Percentiles rank a stretch among this genome's conserved stretches.
These are phyloP conservation scores for Bretschneidera sinensis DNA, from an alignment of 345 rosid species.

Conservation along the genomic window DNA sequence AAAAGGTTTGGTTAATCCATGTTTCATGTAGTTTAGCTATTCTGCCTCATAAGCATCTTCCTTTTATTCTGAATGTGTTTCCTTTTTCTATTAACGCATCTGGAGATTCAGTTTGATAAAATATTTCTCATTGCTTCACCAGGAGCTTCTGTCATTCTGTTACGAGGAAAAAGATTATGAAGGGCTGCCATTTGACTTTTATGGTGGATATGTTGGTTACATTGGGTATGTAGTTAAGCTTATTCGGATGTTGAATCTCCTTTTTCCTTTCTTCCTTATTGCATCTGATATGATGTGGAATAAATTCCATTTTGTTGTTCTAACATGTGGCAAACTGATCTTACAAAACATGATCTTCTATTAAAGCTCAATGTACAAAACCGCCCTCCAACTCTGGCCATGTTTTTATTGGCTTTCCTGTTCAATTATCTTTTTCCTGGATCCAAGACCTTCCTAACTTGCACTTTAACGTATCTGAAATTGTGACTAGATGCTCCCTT, in stretches of 20 bases:
- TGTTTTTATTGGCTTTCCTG: not conserved
- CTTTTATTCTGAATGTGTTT: not conserved
- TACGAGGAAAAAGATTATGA: conserved; percentile 65
- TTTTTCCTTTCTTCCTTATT: not conserved
- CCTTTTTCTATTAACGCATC: not conserved
- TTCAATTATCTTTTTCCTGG: not conserved
- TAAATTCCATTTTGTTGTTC: no score
- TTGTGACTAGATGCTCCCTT: not conserved
- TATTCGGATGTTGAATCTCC: conserved; percentile 12
- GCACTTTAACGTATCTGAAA: not conserved
- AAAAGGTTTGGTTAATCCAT: no score
- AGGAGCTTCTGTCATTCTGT: conserved; percentile 72
- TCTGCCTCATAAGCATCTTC: no score
- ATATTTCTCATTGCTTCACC: conserved; percentile 15
- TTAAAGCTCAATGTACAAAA: no score
- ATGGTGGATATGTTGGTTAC: conserved; percentile 91
- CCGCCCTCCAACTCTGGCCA: not conserved
- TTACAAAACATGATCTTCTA: no score
- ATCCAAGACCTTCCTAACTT: not conserved
- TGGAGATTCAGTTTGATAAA: conserved; percentile 1
- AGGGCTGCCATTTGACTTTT: conserved; percentile 86
- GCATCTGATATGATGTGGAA: not conserved
- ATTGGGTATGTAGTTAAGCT: conserved; percentile 61
- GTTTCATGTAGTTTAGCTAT: no score
- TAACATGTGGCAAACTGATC: no score